Evolutionary conservation across 371 early-diverging fungal species (phyloP).

Genomic region (Rhizopus sp.): DNA sequence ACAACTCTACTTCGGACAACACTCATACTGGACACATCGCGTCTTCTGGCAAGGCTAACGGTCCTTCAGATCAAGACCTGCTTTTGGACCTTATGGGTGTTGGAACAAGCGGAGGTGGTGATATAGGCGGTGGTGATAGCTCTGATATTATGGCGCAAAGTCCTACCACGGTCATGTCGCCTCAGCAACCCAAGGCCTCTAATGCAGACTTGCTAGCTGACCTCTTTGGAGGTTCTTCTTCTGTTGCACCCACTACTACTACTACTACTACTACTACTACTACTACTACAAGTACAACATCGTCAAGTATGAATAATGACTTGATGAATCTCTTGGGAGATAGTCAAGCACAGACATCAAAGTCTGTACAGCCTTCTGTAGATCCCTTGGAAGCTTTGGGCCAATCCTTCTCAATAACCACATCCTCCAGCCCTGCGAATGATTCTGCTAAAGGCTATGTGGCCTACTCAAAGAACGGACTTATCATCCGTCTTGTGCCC

Average conservation of each 20-base stretch:
- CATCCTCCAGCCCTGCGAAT: conserved; percentile 3
- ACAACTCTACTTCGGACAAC: conserved; percentile 24
- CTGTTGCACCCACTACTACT: conserved; percentile 18
- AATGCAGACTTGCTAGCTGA: conserved; percentile 81
- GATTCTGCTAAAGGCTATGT: conserved; percentile 42
- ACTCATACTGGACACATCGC: conserved; percentile 26
- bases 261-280: too few relatives aligned
- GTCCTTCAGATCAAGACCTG: conserved; percentile 60
- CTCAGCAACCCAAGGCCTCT: conserved; percentile 39
- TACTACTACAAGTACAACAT: conserved; percentile 15
- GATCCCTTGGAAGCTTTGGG: conserved; percentile 24
- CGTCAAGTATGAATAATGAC: conserved; percentile 20
- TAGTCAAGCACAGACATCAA: conserved; percentile 4
- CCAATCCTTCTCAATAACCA: conserved; percentile 3
- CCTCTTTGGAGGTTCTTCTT: conserved; percentile 63
- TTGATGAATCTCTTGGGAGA: conserved; percentile 46
- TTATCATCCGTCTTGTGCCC: conserved; percentile 71
- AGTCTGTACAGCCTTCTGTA: conserved; percentile 2
- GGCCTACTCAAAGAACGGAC: conserved; percentile 78
- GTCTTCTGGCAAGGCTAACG: conserved; percentile 34
- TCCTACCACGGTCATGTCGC: conserved; percentile 17
- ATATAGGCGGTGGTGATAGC: conserved; percentile 31
- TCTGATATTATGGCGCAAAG: conserved; percentile 34
- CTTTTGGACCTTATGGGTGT: conserved; percentile 86
- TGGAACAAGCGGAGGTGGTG: conserved; percentile 49